These are phyloP conservation scores for Vinca minor DNA, from an alignment of 257 asterid genomes.

Conservation along the genomic window DNA sequence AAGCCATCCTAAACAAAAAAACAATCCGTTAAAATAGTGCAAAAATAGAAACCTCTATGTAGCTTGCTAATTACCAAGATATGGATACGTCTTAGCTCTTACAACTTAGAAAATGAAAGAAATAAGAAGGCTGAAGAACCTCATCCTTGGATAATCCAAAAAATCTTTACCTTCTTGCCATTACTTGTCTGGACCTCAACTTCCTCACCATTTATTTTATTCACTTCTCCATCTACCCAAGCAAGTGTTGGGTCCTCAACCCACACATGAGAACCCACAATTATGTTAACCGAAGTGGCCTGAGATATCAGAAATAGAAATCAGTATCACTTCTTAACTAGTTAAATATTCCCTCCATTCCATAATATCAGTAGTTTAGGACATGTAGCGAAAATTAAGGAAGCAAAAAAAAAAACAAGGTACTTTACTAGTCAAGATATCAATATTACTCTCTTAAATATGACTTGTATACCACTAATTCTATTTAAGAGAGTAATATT, in stretches of 20 bases:
- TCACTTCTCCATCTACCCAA: constrained; percentile 82
- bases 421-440: not conserved
- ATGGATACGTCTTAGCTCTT: not conserved
- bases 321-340: too few species aligned
- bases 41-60: not conserved
- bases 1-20: not conserved
- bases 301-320: constrained; percentile 25
- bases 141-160: not conserved
- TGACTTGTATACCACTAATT: not conserved
- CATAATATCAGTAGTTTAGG: too few species aligned
- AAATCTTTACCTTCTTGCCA: constrained; percentile 65
- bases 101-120: not conserved
- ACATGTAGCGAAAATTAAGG: not conserved
- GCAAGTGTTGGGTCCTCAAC: constrained; percentile 65
- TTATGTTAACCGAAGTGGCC: constrained; percentile 86
- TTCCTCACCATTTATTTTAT: constrained; percentile 60
- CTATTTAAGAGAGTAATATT: too few species aligned
- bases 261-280: constrained; percentile 94
- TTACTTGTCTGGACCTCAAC: constrained; percentile 62
- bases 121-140: not conserved
- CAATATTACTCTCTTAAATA: not conserved
- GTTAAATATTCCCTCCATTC: too few species aligned
- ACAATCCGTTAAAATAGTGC: not conserved
- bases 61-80: not conserved
- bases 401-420: not conserved